phyloP scores from a whole-genome alignment of 2,329 filamentous ascomycete species.

The Cercospora sesami region DNA sequence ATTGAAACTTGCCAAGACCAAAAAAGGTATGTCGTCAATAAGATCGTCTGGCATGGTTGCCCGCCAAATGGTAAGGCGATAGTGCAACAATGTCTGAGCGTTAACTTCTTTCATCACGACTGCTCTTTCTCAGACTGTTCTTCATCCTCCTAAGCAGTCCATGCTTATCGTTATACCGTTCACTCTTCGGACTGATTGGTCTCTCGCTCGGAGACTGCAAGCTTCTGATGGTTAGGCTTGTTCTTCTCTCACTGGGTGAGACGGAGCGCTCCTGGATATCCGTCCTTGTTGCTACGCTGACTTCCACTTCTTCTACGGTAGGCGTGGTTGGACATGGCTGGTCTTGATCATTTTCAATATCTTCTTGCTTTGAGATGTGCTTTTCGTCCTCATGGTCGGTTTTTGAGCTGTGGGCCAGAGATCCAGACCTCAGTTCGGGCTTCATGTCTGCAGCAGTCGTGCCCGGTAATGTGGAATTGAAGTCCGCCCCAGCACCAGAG shows the following conservation, averaged over 20 bases:
- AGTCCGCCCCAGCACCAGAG: rapidly evolving
- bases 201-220: constrained; percentile 10
- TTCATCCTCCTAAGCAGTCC: constrained; percentile 7
- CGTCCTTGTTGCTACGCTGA: neutral
- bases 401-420: neutral
- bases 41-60: too few relatives aligned
- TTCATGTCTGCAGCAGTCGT: neutral
- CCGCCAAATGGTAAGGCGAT: too few relatives aligned
- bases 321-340: neutral
- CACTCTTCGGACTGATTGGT: neutral
- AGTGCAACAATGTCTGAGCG: neutral
- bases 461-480: neutral
- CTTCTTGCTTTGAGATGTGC: neutral
- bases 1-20: neutral
- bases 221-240: constrained; percentile 1
- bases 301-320: neutral
- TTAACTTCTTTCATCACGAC: neutral
- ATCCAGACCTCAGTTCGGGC: neutral
- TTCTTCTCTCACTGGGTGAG: neutral
- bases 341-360: neutral
- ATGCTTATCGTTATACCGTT: constrained; percentile 10
- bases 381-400: neutral
- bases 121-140: constrained; percentile 15
- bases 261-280: neutral
- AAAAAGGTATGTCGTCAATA: neutral